Conservation (phyloP, 108 stramenopile species). For the Fragilaria radians region DNA sequence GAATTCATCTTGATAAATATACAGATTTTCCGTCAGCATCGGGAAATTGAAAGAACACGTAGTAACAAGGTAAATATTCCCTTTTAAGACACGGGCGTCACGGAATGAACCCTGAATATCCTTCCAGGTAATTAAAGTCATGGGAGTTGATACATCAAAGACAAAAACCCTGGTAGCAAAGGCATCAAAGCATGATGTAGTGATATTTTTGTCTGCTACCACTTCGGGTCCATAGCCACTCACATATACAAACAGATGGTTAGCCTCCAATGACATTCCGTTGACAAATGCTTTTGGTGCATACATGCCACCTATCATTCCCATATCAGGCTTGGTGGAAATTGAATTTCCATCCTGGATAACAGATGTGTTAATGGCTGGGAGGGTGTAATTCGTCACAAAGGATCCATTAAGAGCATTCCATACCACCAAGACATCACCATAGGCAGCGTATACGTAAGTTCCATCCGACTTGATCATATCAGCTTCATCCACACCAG, state of each 20-base stretch:
- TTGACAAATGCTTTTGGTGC: background rate
- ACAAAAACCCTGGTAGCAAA: background rate
- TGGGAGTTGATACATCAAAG: background rate
- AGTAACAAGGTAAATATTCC: background rate
- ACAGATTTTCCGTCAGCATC: background rate
- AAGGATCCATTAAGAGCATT: no score
- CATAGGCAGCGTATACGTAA: constrained; percentile 30
- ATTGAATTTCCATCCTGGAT: no score
- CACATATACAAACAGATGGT: background rate
- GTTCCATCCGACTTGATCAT: constrained; percentile 40
- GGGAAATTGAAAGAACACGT: background rate
- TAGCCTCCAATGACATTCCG: background rate
- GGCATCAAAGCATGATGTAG: background rate
- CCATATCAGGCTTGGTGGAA: no score
- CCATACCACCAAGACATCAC: no score
- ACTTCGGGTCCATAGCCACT: background rate
- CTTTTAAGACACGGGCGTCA: background rate
- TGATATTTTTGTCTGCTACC: background rate
- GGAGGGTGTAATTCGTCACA: no score
- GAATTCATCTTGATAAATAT: background rate
- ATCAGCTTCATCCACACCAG: constrained; percentile 38
- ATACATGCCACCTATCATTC: no score
- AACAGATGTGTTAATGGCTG: no score
- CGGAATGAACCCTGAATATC: background rate
- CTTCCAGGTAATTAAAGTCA: background rate